Percentiles rank a stretch among this genome's conserved stretches.
phyloP scores from a whole-genome alignment of 2,329 filamentous ascomycete species.

The Cryphonectria japonica region DNA sequence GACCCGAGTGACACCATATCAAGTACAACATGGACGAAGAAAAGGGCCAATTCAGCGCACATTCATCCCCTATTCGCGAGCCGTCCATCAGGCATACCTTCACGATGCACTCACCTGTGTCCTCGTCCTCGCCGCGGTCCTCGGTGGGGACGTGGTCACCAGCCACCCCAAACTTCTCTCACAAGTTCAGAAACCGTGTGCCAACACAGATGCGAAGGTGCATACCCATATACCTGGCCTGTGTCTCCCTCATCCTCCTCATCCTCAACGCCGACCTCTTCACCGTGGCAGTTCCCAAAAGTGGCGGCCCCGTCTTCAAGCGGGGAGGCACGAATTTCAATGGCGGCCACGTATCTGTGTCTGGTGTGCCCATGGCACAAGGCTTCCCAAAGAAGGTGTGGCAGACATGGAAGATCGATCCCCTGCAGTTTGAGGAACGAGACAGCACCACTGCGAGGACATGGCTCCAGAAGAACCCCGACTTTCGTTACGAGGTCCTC shows the following conservation, averaged over 20 bases:
- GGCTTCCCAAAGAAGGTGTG: constrained; percentile 71
- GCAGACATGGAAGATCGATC: constrained; percentile 77
- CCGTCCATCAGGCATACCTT: constrained; percentile 14
- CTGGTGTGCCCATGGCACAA: constrained; percentile 24
- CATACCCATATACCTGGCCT: constrained; percentile 50
- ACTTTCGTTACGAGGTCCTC: constrained; percentile 69
- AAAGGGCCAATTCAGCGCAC: not conserved
- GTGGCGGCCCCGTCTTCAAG: constrained; percentile 32
- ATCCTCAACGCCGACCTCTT: constrained; percentile 51
- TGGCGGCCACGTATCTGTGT: constrained; percentile 24
- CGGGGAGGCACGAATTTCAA: constrained; percentile 33
- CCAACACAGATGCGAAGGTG: constrained; percentile 45
- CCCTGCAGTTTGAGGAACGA: constrained; percentile 66
- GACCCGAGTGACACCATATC: constrained; percentile 1
- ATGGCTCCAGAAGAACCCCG: constrained; percentile 69
- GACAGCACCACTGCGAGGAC: constrained; percentile 64
- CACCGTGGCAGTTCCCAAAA: constrained; percentile 22
- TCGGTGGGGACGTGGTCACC: constrained; percentile 33
- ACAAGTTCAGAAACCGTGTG: constrained; percentile 38
- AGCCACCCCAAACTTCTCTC: constrained; percentile 32
- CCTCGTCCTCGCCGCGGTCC: constrained; percentile 25
- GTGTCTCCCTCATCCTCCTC: constrained; percentile 49
- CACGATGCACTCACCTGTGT: constrained; percentile 27
- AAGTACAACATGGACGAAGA: constrained; percentile 16
- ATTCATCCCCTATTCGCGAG: constrained; percentile 18